Evolutionary conservation across 345 rosid species (phyloP), one percentile per base, ranked within the genome.

Genomic region (Barbarea vulgaris): DNA sequence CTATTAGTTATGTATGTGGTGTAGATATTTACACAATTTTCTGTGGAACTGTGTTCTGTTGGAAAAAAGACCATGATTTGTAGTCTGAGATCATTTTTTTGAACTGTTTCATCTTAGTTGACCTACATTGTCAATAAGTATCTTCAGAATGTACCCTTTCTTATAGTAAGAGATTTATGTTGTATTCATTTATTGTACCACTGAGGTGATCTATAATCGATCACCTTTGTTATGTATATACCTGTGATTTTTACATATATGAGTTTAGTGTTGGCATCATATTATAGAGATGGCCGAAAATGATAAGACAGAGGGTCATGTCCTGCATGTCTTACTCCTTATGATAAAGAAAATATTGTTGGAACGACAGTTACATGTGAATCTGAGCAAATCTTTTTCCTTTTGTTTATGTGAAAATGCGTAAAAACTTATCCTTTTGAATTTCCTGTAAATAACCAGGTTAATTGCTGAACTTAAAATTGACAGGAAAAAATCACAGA

Each of bases 201-300:
- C 61, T 55, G 25, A 1, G 8, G 28, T 55, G 19, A 27, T 41
- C 27, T 31, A 18, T 30, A 27, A 37, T 11, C 5, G 9, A 5
- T 68, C 19, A 54, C 7, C 46, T 18, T 57, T 41, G 19, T 39
- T 66, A n/a, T n/a, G 46, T 53, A 28, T 47, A 17, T 8, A 10
- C 5, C 8, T 75, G 64, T 55, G 34, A 44, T 55, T 18, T 19
- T 51, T 75, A 73, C 78, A 94, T 97, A 84, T 94, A 64, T 94
- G 98, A 79, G 91, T 94, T 64, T 94, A 96, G 96, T 94, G 98
- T 58, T 94, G 98, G 98, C 92, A 94, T 83, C 97, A 94, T 59
- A 80, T 94, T 48, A 90, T 86, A 88, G 96, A 91, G 68, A 91
- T 94, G 96, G 98, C 98, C 10, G 98, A 91, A 81, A 94, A 91